Base-by-base conservation (phyloP, 2,329 filamentous ascomycete species). In the Trichoderma oligosporum region DNA sequence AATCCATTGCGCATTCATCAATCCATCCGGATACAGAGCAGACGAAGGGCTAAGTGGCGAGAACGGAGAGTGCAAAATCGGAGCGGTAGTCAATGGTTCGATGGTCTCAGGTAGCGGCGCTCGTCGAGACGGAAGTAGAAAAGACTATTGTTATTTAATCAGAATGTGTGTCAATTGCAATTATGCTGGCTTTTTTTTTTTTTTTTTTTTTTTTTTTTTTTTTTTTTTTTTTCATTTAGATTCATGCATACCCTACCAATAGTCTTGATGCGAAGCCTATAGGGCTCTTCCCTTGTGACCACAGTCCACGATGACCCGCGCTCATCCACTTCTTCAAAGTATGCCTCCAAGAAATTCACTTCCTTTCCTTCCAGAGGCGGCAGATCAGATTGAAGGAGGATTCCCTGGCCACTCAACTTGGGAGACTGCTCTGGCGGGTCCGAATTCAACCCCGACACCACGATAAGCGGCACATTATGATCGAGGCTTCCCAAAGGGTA, bases 21-120 rank as follows among this genome's bases (percentile, higher is more conserved):
- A 77, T 4, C 93, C 94, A 73, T 97, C 94, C 7, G 93, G 92
- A 68, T 94, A 97, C 2, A 95, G 80, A 2, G 84, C 78, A 7
- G 93, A 96, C 7, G 81, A 82, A 3, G 92, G 91, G 36, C 89
- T 94, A 27, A 97, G 79, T 1, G 93, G 94, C 2, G 94, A 97
- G 63, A 96, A 85, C 1, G 92, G 90, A 11, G 94, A 97, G 71
- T 97, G 93, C 4, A 96, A 76, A n/a, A 85, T 76, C 59, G 79
- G 74, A 16, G 78, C 73, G 22, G 76, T 70, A 35, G 74, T 71
- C 53, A 79, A 73, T 3, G 73, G 66, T 49, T 81, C 78, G 65
- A 79, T 73, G 55, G 79, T 74, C 45, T 78, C 76, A 16, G 79
- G 81, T 45, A 82, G 73, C 60, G 73, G 75, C 33, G 82, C 81